Conservation (phyloP, 192 early-diverging fungal species). For the Irineochytrium annulatum region DNA sequence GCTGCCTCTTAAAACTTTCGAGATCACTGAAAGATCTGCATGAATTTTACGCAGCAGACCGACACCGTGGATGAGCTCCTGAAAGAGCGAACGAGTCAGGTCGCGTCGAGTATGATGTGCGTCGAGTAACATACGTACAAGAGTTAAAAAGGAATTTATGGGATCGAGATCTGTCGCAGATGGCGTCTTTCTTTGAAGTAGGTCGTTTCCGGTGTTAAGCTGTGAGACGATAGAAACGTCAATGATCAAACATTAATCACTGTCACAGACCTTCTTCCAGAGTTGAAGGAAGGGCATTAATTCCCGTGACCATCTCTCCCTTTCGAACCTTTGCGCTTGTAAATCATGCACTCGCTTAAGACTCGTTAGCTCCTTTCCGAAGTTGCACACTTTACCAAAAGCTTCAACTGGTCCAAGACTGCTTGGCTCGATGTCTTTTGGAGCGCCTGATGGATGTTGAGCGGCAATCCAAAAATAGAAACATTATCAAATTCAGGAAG, state of each 20-base stretch:
- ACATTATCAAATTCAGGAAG: slow-evolving; percentile 47
- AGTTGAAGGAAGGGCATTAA: slow-evolving; percentile 44
- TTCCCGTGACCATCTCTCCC: slow-evolving; percentile 43
- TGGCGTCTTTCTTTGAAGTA: slow-evolving; percentile 37
- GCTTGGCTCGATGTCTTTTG: slow-evolving; percentile 31
- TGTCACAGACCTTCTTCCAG: slow-evolving; percentile 46
- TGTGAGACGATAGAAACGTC: slow-evolving; percentile 1
- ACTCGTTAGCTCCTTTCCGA: background rate
- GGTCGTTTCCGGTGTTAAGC: slow-evolving; percentile 44
- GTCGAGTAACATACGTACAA: slow-evolving; percentile 20
- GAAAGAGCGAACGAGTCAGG: background rate
- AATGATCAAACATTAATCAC: background rate
- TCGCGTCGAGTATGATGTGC: background rate
- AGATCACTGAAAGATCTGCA: slow-evolving; percentile 30
- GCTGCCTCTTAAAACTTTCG: slow-evolving; percentile 41
- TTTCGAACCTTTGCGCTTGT: slow-evolving; percentile 37
- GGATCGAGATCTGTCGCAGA: slow-evolving; percentile 35
- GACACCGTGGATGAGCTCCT: slow-evolving; percentile 39
- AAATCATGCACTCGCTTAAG: slow-evolving; percentile 28
- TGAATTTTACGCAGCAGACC: slow-evolving; percentile 39
- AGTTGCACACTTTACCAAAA: slow-evolving; percentile 28
- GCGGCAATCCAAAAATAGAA: slow-evolving; percentile 43
- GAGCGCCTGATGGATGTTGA: slow-evolving; percentile 46
- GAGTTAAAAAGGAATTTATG: slow-evolving; percentile 35
- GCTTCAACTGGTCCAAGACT: slow-evolving; percentile 38